These are phyloP conservation scores for Calophaca sinica DNA, from an alignment of 306 rosid genomes.

Conservation along the genomic window DNA sequence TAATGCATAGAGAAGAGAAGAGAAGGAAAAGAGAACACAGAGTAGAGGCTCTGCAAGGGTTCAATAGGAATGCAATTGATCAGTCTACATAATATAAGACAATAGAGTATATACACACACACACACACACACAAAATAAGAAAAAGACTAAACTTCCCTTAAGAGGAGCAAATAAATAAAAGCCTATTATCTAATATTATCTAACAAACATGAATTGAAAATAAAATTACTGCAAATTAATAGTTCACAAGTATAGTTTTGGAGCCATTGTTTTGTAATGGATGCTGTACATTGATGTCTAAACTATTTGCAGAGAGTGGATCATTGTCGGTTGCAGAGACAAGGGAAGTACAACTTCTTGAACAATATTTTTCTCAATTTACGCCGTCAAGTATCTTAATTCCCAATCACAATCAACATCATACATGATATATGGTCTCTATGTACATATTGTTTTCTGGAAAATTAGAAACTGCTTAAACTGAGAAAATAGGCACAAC, in stretches of 20 bases:
- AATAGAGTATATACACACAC: no score
- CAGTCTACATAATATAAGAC: no score
- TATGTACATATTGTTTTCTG: not conserved
- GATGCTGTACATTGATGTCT: constrained; percentile 5
- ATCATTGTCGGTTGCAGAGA: constrained; percentile 31
- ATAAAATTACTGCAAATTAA: no score
- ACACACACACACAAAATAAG: no score
- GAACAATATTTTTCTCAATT: constrained; percentile 52
- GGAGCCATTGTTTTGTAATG: constrained; percentile 11
- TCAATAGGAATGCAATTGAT: no score
- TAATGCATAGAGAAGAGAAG: no score
- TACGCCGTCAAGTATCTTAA: constrained; percentile 19
- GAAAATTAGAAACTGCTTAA: constrained; percentile 1
- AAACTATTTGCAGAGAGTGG: constrained; percentile 44
- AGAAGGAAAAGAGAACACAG: no score
- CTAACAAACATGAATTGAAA: no score
- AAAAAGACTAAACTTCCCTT: no score
- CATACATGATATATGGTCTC: constrained; percentile 1
- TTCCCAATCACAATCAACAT: constrained; percentile 13
- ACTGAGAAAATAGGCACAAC: constrained; percentile 3
- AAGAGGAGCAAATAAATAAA: no score
- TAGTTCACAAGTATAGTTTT: not conserved
- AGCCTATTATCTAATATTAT: no score
- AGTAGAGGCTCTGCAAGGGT: no score
- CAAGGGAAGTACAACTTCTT: constrained; percentile 41